phyloP scores from a whole-genome alignment of 2,329 filamentous ascomycete species.

The Emergomyces orientalis region DNA sequence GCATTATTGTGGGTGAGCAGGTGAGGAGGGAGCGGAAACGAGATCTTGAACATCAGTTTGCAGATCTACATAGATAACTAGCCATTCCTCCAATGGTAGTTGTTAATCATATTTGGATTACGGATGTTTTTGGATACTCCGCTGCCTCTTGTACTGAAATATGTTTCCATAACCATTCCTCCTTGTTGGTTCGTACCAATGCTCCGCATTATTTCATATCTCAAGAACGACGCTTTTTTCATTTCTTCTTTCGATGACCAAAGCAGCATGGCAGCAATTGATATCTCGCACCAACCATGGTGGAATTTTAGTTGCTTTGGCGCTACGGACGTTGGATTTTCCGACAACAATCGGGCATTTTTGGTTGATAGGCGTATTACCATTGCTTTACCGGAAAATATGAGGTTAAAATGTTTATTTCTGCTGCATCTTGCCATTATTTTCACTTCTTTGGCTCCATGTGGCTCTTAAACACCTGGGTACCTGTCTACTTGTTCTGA shows the following conservation, averaged over 20 bases:
- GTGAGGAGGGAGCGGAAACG: slow-evolving; percentile 33
- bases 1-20: slow-evolving; percentile 40
- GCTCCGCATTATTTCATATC: neutral
- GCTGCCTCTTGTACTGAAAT: neutral
- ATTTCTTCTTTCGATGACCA: neutral
- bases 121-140: neutral
- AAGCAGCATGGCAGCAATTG: neutral
- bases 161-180: neutral
- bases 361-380: neutral
- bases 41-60: slow-evolving; percentile 1
- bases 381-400: neutral
- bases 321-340: neutral
- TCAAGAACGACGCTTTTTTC: neutral
- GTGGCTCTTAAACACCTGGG: neutral
- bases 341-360: neutral
- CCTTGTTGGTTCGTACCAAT: neutral
- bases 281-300: neutral
- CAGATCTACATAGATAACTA: neutral
- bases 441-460: neutral
- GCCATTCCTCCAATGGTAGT: neutral
- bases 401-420: neutral
- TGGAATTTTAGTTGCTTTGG: neutral
- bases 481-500: neutral
- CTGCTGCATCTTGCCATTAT: neutral
- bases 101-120: neutral